Evolutionary conservation across 805 yeast species (phyloP).

Genomic region (Starmerella lactis-condensi): DNA sequence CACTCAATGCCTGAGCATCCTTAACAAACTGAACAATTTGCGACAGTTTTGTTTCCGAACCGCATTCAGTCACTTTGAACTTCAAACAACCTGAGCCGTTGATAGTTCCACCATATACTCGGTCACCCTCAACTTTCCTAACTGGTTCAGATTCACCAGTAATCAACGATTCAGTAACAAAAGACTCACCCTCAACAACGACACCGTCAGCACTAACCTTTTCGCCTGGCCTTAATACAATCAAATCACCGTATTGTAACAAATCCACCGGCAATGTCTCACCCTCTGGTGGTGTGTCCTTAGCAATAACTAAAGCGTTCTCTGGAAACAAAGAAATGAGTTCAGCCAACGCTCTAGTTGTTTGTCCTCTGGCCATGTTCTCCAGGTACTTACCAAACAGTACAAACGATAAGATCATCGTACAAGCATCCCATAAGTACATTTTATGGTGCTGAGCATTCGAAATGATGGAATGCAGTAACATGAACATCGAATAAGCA

Average conservation of each 20-base stretch:
- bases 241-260: constrained; percentile 58
- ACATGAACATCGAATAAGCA: constrained; percentile 48
- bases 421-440: constrained; percentile 61
- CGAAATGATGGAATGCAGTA: constrained; percentile 29
- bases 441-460: constrained; percentile 9
- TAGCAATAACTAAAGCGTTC: constrained; percentile 35
- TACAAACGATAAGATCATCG: constrained; percentile 69
- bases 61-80: constrained; percentile 50
- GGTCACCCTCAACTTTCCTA: constrained; percentile 38
- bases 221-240: constrained; percentile 66
- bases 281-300: constrained; percentile 18
- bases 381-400: constrained; percentile 83
- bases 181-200: constrained; percentile 59
- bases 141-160: constrained; percentile 86
- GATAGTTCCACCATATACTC: constrained; percentile 76
- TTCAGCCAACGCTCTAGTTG: constrained; percentile 71
- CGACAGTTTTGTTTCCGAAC: constrained; percentile 68
- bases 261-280: constrained; percentile 47
- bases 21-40: constrained; percentile 74
- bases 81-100: constrained; percentile 61
- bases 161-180: constrained; percentile 70
- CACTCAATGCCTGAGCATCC: constrained; percentile 72
- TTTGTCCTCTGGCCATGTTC: constrained; percentile 80
- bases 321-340: constrained; percentile 68
- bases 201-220: constrained; percentile 84